phyloP scores from a whole-genome alignment of 2,329 filamentous ascomycete genomes.

The Berkeleyomyces basicola region DNA sequence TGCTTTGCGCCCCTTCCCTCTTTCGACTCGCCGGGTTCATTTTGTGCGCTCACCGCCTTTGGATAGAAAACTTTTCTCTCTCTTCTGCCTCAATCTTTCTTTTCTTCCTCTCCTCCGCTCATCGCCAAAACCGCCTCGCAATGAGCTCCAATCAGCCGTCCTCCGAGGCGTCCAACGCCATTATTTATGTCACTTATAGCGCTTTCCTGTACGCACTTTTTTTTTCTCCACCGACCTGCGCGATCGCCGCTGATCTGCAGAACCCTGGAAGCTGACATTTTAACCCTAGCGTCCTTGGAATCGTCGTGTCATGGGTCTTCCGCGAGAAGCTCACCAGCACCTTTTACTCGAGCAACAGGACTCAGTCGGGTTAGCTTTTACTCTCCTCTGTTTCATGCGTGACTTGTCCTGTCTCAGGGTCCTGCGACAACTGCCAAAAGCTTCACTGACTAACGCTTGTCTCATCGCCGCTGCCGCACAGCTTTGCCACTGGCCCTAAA shows the following conservation, averaged over 20 bases:
- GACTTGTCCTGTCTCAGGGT: slow-evolving; percentile 11
- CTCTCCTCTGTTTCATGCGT: slow-evolving; percentile 10
- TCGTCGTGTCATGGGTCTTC: slow-evolving; percentile 39
- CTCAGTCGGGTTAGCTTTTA: slow-evolving; percentile 57
- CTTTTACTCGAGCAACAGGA: slow-evolving; percentile 61
- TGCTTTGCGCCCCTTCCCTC: background rate
- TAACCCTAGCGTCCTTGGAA: slow-evolving; percentile 42
- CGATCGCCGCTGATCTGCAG: background rate
- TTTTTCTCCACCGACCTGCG: background rate
- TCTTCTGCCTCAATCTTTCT: slow-evolving; percentile 9
- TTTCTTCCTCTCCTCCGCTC: background rate
- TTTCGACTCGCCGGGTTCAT: background rate
- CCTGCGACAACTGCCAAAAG: background rate
- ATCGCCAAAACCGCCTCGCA: background rate
- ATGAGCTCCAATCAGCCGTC: slow-evolving; percentile 47
- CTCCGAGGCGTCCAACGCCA: slow-evolving; percentile 59
- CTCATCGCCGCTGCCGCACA: slow-evolving; percentile 23
- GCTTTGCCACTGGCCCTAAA: slow-evolving; percentile 69
- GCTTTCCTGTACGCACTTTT: slow-evolving; percentile 48
- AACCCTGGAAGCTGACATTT: background rate
- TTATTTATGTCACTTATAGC: slow-evolving; percentile 67
- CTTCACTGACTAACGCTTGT: background rate
- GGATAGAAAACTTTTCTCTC: background rate
- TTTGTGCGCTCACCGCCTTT: background rate
- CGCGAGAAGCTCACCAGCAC: slow-evolving; percentile 50